Base-by-base conservation (phyloP, 2,329 filamentous ascomycete genomes). In the Chrysosporium keratinophilum region DNA sequence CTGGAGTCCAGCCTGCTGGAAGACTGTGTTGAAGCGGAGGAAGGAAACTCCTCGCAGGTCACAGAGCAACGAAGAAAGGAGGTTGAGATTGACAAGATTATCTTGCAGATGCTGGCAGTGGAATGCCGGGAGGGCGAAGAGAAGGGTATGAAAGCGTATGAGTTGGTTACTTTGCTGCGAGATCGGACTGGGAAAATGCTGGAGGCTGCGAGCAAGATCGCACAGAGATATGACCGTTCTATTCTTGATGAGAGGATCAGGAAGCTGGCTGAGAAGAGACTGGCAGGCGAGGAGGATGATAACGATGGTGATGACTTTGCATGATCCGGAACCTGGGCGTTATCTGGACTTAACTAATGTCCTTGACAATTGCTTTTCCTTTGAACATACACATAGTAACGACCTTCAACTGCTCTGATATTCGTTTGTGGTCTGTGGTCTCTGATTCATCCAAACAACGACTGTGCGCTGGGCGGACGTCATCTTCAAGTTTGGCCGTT, bases 91-190 rank as follows among this genome's bases (percentile, higher is more conserved):
- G 90, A 98, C 74, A 95, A 95, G 74, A 82, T 85, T 42, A 75
- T 98, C 49, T 74, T 98, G 59, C 89, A 96, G 73, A 78, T 97
- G 67, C 76, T 98, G 64, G 90, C 88, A 1, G 75, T 85, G 5
- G 93, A 97, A 74, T 98, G 93, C 67, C 82, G 89, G 56, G 88
- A 93, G 60, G 88, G 89, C 43, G 93, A 98, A 68, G 90, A 97
- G 58, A 78, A 86, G 31, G 91, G 90, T 5, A 96, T 96, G 88
- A 88, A 91, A 61, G 91, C 91, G 0, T 74, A 98, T 35, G 94
- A 98, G 71, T 79, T 97, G 63, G 93, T 95, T 31, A 77, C 80
- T 57, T 75, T 98, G 63, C 87, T 98, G 83, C 80, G 79, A 43
- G 90, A 97, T 71, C 77, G 82, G 44, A 86, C 81, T 56, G 91